Base-by-base conservation (phyloP, 331 rosid genomes). In the Malus hybrid region DNA sequence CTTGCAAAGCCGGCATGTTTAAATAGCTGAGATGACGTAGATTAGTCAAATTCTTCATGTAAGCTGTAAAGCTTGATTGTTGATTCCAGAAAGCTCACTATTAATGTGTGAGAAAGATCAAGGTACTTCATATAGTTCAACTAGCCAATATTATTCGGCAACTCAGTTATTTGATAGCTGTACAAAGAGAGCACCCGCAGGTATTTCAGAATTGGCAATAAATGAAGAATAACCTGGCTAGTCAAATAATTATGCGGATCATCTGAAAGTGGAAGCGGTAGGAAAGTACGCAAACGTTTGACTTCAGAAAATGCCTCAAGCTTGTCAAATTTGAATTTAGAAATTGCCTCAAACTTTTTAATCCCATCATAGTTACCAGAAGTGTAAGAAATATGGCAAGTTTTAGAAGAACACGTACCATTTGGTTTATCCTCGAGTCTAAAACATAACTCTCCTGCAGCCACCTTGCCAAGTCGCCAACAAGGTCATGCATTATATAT, bases 401-500 rank as follows among this genome's bases (percentile, higher is more conserved):
- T 42, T 20, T 56, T 66, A 18, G 3, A 6, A 22, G 0, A 7
- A 4, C 33, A 22, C 3, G 24, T 33, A 55, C 7, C 10, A 2
- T n/a, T 16, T 24, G 4, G 10, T 19, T 33, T 57, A 2, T 72
- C 78, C 36, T 16, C 79, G 71, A 22, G 60, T 69, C 32, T 60
- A 19, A 46, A 28, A 7, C 60, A 78, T 3, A 7, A 7, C 3
- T 55, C 4, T 24, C 15, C 32, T 18, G 65, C 48, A 54, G 48
- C 79, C 31, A 66, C 14, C 10, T 8, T 1, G 79, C 79, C 39
- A 76, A 54, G 1, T 67, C 79, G 66, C 11, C 27, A 9, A 67
- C 3, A 9, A 76, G 59, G 32, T 76, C 73, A 66, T 66, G 73
- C 79, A 76, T 76, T 31, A 36, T 11, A 39, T 64, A 65, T 2